Evolutionary conservation across 2,329 filamentous ascomycete genomes (phyloP).

Genomic region (Fusarium coffeatum): DNA sequence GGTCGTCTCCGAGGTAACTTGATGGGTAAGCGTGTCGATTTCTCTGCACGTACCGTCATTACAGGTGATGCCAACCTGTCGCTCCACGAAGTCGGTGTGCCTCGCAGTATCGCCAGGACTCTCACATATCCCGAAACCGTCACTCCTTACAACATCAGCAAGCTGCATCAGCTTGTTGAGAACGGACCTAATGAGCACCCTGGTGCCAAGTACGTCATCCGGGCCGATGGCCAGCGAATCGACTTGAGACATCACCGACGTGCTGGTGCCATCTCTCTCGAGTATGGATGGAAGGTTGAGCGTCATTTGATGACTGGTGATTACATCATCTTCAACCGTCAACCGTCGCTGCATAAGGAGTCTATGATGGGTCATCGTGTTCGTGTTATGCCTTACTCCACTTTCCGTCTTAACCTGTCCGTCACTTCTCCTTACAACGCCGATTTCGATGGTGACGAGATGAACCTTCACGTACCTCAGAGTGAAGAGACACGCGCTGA

Average conservation of each 20-base stretch:
- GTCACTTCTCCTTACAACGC: slow-evolving; percentile 99
- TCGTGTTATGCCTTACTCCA: slow-evolving; percentile 98
- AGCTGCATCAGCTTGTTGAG: slow-evolving; percentile 86
- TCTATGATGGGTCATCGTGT: slow-evolving; percentile 99
- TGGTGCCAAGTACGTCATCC: slow-evolving; percentile 95
- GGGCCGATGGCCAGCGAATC: slow-evolving; percentile 92
- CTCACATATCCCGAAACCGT: slow-evolving; percentile 98
- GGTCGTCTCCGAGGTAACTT: slow-evolving; percentile 96
- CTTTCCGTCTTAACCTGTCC: slow-evolving; percentile 95
- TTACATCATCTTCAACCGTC: slow-evolving; percentile 99
- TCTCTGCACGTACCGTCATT: slow-evolving; percentile 99
- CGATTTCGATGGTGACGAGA: slow-evolving; percentile 99
- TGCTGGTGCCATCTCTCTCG: slow-evolving; percentile 84
- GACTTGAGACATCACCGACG: slow-evolving; percentile 94
- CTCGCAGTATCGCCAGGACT: slow-evolving; percentile 89
- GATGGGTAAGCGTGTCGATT: slow-evolving; percentile 99
- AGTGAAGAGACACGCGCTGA: slow-evolving; percentile 97
- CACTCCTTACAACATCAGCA: slow-evolving; percentile 96
- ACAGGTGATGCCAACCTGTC: slow-evolving; percentile 98
- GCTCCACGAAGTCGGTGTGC: slow-evolving; percentile 96
- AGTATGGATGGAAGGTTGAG: slow-evolving; percentile 99
- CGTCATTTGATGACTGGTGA: slow-evolving; percentile 96
- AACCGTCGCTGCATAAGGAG: slow-evolving; percentile 98
- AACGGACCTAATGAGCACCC: slow-evolving; percentile 96
- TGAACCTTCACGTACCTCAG: slow-evolving; percentile 99